Percentiles rank a stretch among this genome's conserved stretches.
phyloP scores from a whole-genome alignment of 2,329 filamentous ascomycete species.

The Fusarium domesticum region DNA sequence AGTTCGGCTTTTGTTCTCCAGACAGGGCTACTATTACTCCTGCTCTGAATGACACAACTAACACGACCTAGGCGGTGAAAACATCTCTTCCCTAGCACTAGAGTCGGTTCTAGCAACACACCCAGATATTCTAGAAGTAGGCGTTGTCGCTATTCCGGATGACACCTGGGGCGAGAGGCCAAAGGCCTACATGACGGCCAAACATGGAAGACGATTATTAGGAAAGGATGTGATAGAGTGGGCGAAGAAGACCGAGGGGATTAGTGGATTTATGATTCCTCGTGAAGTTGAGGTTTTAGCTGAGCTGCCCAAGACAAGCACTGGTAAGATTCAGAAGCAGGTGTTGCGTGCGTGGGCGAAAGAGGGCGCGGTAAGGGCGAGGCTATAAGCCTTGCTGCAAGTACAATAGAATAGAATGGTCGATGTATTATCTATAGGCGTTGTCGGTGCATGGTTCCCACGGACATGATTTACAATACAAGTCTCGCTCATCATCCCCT shows the following conservation, averaged over 20 bases:
- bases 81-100: slow-evolving; percentile 90
- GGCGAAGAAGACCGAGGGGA: slow-evolving; percentile 76
- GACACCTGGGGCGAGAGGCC: slow-evolving; percentile 95
- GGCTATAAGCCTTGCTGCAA: too few species aligned
- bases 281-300: slow-evolving; percentile 71
- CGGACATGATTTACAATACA: too few species aligned
- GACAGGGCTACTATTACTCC: too few species aligned
- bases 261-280: slow-evolving; percentile 88
- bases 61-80: slow-evolving; percentile 64
- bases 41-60: background rate
- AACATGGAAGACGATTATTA: slow-evolving; percentile 52
- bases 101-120: slow-evolving; percentile 88
- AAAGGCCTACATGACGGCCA: slow-evolving; percentile 86
- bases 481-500: too few species aligned
- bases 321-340: slow-evolving; percentile 96
- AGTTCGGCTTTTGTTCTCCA: too few species aligned
- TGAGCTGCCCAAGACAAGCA: slow-evolving; percentile 94
- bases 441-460: too few species aligned
- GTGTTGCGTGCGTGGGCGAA: slow-evolving; percentile 79
- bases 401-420: too few species aligned
- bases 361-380: slow-evolving; percentile 11
- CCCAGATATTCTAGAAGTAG: slow-evolving; percentile 84
- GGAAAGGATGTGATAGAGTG: slow-evolving; percentile 73
- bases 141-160: slow-evolving; percentile 83
- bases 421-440: too few species aligned